Evolutionary conservation across 2,329 filamentous ascomycete genomes (phyloP).

Genomic region (Cordyceps militaris): DNA sequence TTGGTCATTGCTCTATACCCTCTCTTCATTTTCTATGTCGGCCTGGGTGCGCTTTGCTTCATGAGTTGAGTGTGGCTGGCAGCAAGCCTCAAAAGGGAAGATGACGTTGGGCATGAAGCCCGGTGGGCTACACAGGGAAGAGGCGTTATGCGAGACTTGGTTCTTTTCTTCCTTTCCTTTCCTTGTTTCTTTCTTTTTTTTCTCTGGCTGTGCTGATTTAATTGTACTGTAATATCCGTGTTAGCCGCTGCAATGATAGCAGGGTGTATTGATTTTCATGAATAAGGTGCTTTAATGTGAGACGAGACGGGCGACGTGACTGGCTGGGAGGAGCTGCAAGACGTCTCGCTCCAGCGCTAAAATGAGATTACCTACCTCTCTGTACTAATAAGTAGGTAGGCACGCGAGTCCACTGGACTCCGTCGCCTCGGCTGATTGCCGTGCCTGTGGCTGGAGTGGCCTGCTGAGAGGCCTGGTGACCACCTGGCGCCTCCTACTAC

Average conservation of each 20-base stretch:
- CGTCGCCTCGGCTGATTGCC: neutral
- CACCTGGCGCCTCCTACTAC: too few relatives aligned
- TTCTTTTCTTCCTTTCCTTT: neutral
- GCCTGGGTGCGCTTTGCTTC: slow-evolving; percentile 90
- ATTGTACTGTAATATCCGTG: slow-evolving; percentile 7
- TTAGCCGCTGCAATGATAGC: slow-evolving; percentile 2
- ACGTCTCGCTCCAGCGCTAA: neutral
- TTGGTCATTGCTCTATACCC: slow-evolving; percentile 93
- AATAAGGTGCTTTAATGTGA: neutral
- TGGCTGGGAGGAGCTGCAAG: neutral
- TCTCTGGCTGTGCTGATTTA: neutral
- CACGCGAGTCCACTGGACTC: too few relatives aligned
- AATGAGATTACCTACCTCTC: neutral
- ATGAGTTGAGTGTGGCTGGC: slow-evolving; percentile 59
- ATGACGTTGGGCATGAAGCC: neutral
- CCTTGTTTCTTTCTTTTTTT: too few relatives aligned
- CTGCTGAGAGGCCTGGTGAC: neutral
- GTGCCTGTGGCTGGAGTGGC: neutral
- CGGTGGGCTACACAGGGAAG: neutral
- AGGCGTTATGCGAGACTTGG: neutral
- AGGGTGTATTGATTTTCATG: neutral
- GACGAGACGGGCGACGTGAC: neutral
- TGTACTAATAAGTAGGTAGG: too few relatives aligned
- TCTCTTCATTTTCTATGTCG: slow-evolving; percentile 89
- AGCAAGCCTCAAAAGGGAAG: neutral